A percentile compares a stretch with the other conserved stretches of the same genome.
Conservation (phyloP, 257 asterid species). For the Primulina huaijiensis region DNA sequence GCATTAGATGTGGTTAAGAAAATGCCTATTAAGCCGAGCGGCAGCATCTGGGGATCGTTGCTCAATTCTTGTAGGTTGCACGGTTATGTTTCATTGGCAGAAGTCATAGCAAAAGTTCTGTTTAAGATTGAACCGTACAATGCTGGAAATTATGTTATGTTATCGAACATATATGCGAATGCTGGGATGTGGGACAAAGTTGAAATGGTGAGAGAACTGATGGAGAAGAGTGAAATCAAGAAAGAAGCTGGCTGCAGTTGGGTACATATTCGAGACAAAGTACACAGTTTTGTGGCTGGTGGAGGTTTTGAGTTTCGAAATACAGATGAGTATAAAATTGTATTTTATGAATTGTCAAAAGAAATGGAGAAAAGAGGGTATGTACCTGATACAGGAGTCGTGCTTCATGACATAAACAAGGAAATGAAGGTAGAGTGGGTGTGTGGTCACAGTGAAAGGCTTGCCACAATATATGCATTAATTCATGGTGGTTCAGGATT, state of each 20-base stretch:
- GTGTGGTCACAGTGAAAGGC: conserved; percentile 52
- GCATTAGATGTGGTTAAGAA: conserved; percentile 37
- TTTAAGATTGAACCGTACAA: conserved; percentile 45
- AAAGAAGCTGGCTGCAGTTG: conserved; percentile 50
- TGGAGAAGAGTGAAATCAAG: conserved; percentile 45
- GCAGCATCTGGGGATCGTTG: conserved; percentile 55
- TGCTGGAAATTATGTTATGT: conserved; percentile 42
- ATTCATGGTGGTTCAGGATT: conserved; percentile 34
- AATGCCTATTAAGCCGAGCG: conserved; percentile 45
- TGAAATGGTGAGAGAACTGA: conserved; percentile 37
- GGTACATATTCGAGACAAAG: too few species aligned
- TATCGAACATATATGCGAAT: conserved; percentile 49
- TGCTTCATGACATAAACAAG: conserved; percentile 42
- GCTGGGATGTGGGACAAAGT: conserved; percentile 54
- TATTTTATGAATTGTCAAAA: conserved; percentile 27
- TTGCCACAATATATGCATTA: conserved; percentile 44
- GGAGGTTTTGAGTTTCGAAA: conserved; percentile 42
- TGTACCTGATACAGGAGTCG: conserved; percentile 37
- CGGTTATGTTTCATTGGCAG: conserved; percentile 40
- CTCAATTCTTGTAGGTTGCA: conserved; percentile 47
- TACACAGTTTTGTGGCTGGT: too few species aligned
- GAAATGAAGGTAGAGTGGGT: conserved; percentile 44
- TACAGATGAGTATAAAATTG: conserved; percentile 42
- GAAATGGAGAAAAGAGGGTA: conserved; percentile 41
- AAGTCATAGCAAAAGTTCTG: conserved; percentile 35